phyloP scores from a whole-genome alignment of 768 basidiomycete genomes.

The Phlebiopsis gigantea region DNA sequence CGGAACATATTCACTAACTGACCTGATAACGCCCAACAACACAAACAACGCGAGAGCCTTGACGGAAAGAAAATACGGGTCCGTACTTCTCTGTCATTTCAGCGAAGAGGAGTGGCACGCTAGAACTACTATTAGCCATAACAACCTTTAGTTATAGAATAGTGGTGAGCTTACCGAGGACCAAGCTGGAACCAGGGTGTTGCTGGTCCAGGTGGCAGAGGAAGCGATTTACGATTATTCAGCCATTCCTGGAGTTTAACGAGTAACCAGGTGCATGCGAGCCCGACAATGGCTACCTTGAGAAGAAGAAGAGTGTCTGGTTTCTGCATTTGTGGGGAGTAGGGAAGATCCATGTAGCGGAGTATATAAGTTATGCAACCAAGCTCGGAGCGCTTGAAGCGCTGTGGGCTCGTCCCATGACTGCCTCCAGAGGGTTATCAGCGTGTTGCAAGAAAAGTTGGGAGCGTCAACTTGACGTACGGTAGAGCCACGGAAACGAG shows the following conservation, averaged over 20 bases:
- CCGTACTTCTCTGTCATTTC: conserved; percentile 11
- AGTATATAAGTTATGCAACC: background rate
- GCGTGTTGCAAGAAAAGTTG: background rate
- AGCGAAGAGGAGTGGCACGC: conserved; percentile 3
- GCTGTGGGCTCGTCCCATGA: background rate
- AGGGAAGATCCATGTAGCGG: background rate
- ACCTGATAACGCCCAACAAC: conserved; percentile 12
- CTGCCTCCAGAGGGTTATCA: background rate
- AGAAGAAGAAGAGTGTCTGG: background rate
- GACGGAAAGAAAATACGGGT: conserved; percentile 12
- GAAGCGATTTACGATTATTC: background rate
- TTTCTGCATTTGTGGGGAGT: background rate
- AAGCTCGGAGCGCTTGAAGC: background rate
- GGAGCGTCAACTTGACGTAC: no score
- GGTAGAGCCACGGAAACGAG: no score
- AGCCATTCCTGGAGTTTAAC: background rate
- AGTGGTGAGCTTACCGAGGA: background rate
- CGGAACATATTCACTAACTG: background rate
- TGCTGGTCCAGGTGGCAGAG: conserved; percentile 2
- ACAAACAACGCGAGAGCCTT: conserved; percentile 3
- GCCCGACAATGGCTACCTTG: background rate
- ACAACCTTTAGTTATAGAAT: no score
- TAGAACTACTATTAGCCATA: background rate
- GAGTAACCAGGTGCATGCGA: background rate
- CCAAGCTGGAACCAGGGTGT: background rate